A percentile compares a stretch with the other conserved stretches of the same genome.
phyloP scores from a whole-genome alignment of 305 asterid species.

The Lippia alba region DNA sequence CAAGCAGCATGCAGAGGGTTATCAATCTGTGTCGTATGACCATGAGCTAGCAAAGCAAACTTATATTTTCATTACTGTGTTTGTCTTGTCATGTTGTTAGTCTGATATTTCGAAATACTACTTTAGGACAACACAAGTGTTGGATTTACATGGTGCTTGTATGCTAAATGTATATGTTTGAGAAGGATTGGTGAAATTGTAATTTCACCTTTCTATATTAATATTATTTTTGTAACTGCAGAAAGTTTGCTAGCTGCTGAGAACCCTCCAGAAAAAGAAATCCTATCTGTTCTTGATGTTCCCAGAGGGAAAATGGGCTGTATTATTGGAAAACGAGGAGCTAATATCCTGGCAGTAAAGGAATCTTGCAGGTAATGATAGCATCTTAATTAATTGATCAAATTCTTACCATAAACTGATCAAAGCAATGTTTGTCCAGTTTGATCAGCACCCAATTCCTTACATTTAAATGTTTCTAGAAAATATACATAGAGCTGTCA shows the following conservation, averaged over 20 bases:
- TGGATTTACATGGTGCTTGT: slow-evolving; percentile 2
- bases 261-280: slow-evolving; percentile 78
- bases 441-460: neutral
- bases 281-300: slow-evolving; percentile 82
- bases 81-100: slow-evolving; percentile 11
- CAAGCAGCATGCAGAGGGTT: slow-evolving; percentile 9
- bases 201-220: neutral
- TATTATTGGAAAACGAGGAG: slow-evolving; percentile 87
- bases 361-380: slow-evolving; percentile 79
- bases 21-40: slow-evolving; percentile 17
- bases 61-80: neutral
- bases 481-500: neutral
- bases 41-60: slow-evolving; percentile 16
- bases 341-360: slow-evolving; percentile 76
- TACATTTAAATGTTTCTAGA: neutral
- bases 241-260: slow-evolving; percentile 55
- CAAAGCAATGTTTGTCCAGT: slow-evolving; percentile 6
- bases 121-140: slow-evolving; percentile 1
- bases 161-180: slow-evolving; percentile 9
- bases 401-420: neutral
- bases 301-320: slow-evolving; percentile 92
- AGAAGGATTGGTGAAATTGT: slow-evolving; percentile 24
- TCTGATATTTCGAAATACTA: slow-evolving; percentile 4
- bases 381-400: slow-evolving; percentile 22
- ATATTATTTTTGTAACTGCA: slow-evolving; percentile 43